Evolutionary conservation across 306 rosid genomes (phyloP).

Genomic region (Quillaja saponaria): DNA sequence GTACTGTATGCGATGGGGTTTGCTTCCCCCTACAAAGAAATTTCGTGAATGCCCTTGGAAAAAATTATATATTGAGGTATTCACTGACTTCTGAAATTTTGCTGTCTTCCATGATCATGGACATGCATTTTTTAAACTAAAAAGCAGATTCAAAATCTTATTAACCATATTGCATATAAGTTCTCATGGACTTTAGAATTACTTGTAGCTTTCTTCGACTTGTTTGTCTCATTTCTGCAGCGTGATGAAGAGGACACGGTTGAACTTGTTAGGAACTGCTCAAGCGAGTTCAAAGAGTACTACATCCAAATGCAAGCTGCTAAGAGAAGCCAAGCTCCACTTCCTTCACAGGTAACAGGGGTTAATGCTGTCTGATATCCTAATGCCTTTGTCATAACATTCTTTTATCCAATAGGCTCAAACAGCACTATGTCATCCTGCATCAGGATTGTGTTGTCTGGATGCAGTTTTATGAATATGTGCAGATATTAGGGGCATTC

Average conservation of each 20-base stretch:
- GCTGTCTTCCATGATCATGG: too few species aligned
- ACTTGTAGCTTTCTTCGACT: slow-evolving; percentile 16
- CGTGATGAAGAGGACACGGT: slow-evolving; percentile 91
- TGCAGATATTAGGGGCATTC: too few species aligned
- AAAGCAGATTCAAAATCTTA: neutral
- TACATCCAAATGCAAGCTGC: slow-evolving; percentile 98
- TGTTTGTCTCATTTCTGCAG: slow-evolving; percentile 40
- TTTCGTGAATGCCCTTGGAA: slow-evolving; percentile 87
- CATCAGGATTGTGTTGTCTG: too few species aligned
- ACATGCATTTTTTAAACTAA: too few species aligned
- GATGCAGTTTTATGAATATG: too few species aligned
- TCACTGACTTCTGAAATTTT: neutral
- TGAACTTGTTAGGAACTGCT: slow-evolving; percentile 74
- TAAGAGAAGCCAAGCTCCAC: slow-evolving; percentile 91
- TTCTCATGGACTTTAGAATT: slow-evolving; percentile 30
- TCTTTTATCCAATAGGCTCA: neutral
- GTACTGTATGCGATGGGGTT: slow-evolving; percentile 93
- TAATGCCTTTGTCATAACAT: neutral
- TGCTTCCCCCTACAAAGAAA: slow-evolving; percentile 62
- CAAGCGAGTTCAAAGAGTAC: slow-evolving; percentile 84
- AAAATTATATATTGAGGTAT: slow-evolving; percentile 72
- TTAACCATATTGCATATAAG: slow-evolving; percentile 12
- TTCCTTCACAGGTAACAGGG: slow-evolving; percentile 71
- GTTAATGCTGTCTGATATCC: neutral
- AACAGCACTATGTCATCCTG: neutral